Evolutionary conservation across 805 yeast species (phyloP).

Genomic region (Pichia thaimueangensis): DNA sequence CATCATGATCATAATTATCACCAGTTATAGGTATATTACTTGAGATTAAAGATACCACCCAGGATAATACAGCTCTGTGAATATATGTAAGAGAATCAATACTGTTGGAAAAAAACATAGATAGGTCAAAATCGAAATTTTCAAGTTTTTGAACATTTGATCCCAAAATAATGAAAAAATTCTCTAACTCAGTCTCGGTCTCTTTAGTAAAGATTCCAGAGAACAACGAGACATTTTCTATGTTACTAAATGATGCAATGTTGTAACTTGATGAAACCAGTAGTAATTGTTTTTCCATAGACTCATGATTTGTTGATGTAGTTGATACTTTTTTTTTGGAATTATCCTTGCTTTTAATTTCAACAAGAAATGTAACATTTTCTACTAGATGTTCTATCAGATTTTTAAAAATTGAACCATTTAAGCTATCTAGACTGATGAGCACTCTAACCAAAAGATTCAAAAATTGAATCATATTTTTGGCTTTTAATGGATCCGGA

Average conservation of each 20-base stretch:
- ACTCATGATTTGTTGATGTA: conserved; percentile 3
- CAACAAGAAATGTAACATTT: conserved; percentile 14
- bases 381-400: conserved; percentile 12
- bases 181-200: conserved; percentile 17
- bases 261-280: conserved; percentile 18
- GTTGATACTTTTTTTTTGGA: conserved; percentile 2
- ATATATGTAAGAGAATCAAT: neutral
- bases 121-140: neutral
- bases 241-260: conserved; percentile 5
- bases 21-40: neutral
- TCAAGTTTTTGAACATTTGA: neutral
- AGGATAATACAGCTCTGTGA: conserved; percentile 26
- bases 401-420: conserved; percentile 6
- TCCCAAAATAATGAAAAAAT: conserved; percentile 8
- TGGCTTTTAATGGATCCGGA: conserved; percentile 23
- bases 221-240: conserved; percentile 13
- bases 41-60: conserved; percentile 31
- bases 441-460: conserved; percentile 11
- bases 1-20: neutral
- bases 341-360: conserved; percentile 9
- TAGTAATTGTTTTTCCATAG: conserved; percentile 19
- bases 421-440: conserved; percentile 6
- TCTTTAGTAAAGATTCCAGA: conserved; percentile 19
- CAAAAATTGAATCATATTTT: conserved; percentile 11
- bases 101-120: too few species aligned